phyloP scores from a whole-genome alignment of 73 alveolate genomes.

The Tetrahymena borealis region DNA sequence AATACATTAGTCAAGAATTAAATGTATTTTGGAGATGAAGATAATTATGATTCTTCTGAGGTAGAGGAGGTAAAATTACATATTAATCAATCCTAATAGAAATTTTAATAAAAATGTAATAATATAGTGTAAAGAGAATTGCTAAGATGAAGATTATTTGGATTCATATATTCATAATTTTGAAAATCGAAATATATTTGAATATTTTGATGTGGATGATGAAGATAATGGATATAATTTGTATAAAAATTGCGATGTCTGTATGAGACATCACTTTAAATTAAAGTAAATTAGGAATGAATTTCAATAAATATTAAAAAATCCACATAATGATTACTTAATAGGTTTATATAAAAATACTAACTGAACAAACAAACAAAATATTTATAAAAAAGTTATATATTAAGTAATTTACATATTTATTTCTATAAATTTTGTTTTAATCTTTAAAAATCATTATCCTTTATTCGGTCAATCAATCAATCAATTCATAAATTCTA shows the following conservation, averaged over 20 bases:
- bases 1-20: not conserved
- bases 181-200: not conserved
- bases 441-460: too few species aligned
- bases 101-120: not conserved
- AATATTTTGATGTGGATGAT: not conserved
- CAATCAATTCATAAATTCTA: too few species aligned
- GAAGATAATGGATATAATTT: not conserved
- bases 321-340: not conserved
- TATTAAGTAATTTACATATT: too few species aligned
- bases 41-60: not conserved
- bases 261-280: not conserved
- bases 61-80: not conserved
- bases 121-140: not conserved
- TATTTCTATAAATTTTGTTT: too few species aligned
- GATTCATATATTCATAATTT: not conserved
- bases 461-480: too few species aligned
- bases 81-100: not conserved
- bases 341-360: not conserved
- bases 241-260: not conserved
- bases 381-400: too few species aligned
- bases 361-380: not conserved
- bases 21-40: not conserved
- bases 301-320: not conserved
- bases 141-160: not conserved
- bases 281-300: not conserved